Base-by-base conservation (phyloP, 2,329 filamentous ascomycete species). In the Xylaria sp. region DNA sequence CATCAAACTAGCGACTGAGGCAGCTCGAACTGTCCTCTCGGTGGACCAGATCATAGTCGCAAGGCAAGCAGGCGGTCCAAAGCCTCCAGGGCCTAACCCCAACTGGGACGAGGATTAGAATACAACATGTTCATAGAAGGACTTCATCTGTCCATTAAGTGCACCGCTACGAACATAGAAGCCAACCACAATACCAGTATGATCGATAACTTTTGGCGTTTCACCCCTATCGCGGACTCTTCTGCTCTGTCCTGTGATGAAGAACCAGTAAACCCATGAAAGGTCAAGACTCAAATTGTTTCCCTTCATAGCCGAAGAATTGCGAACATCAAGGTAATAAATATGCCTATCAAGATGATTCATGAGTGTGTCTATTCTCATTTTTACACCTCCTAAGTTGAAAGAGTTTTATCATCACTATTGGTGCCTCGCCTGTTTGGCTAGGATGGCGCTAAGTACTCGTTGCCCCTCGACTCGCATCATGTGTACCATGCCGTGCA, bases 21-120 rank as follows among this genome's bases (percentile, higher is more conserved):
- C 96, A 50, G 95, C 94, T 63, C 89, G 96, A 77, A 99, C 96
- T 57, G 92, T 99, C 37, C 85, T 99, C 73, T 97, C 94, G 57
- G 96, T 99, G 48, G 96, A 99, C 82, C 97, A 99, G 84, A 99
- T 99, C 79, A 99, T 99, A 80, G 96, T 99, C 67, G 94, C 97
- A 72, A 90, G 95, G 84, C 96, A 98, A 84, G 96, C 97, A 57
- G 96, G 96, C 79, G 96, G 96, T 46, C 96, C 97, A 25, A 99
- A 99, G 88, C 95, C 95, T 66, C 96, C 96, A 37, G 94, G 92
- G 56, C 96, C 94, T 75, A 98, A 98, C 83, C 92, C 94, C 55
- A 89, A 89, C 86, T 89, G 87, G 87, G 87, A 89, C 73, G 87
- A 89, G 80, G 87, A 89, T 79, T 89, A 83, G 84, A 10, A 65